Conservation (phyloP, 108 stramenopile species). For the Skeletonema grethae region DNA sequence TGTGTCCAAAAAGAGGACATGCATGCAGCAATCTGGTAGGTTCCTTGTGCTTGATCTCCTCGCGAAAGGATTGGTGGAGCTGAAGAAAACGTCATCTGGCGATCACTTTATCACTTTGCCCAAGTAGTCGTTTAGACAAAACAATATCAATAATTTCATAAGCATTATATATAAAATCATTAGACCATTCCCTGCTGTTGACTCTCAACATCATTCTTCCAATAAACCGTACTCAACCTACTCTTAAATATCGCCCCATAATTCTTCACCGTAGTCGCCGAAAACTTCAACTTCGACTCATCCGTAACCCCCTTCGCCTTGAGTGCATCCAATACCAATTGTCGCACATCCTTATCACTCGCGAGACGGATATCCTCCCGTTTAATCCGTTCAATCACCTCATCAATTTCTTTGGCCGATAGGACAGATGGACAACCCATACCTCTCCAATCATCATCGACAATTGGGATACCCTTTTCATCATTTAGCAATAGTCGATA, state of each 20-base stretch:
- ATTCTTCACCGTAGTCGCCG: conserved; percentile 12
- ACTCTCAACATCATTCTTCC: conserved; percentile 1
- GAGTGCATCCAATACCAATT: neutral
- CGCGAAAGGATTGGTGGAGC: conserved; percentile 25
- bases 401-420: conserved; percentile 11
- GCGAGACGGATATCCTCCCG: neutral
- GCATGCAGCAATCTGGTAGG: conserved; percentile 30
- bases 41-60: conserved; percentile 35
- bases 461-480: conserved; percentile 2
- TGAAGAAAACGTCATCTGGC: neutral
- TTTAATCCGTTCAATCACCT: conserved; percentile 4
- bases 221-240: conserved; percentile 9
- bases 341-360: neutral
- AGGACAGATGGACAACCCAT: conserved; percentile 2
- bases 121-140: neutral
- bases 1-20: neutral
- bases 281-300: neutral
- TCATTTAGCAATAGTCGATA: conserved; percentile 5
- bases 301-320: neutral
- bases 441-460: neutral
- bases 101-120: neutral
- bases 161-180: neutral
- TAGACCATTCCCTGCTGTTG: neutral
- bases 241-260: conserved; percentile 11
- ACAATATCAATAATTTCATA: neutral